Percentiles rank a stretch among this genome's conserved stretches.
Evolutionary conservation across 2,329 filamentous ascomycete species (phyloP).

Genomic region (Penicillium sp.): DNA sequence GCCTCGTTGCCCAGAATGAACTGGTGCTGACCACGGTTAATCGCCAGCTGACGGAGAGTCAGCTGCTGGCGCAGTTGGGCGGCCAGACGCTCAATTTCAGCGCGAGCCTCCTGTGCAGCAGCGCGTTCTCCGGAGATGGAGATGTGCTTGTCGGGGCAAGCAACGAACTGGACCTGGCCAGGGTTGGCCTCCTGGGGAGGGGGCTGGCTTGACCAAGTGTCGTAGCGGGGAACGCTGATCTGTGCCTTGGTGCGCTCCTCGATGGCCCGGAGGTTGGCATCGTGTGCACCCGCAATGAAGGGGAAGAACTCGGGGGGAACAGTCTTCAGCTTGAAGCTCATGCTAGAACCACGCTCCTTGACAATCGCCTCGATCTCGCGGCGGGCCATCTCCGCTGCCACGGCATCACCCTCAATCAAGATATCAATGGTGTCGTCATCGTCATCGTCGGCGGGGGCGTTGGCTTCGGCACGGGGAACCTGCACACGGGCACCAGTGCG

Average conservation of each 20-base stretch:
- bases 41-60: constrained; percentile 73
- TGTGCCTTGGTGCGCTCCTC: constrained; percentile 74
- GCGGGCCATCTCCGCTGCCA: constrained; percentile 80
- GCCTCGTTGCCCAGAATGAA: constrained; percentile 90
- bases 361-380: constrained; percentile 85
- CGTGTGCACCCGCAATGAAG: constrained; percentile 83
- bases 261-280: constrained; percentile 66
- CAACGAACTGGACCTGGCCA: constrained; percentile 69
- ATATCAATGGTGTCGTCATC: constrained; percentile 80
- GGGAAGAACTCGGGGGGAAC: constrained; percentile 93
- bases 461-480: constrained; percentile 77
- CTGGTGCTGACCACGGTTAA: constrained; percentile 86
- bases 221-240: constrained; percentile 79
- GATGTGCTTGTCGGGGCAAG: constrained; percentile 76
- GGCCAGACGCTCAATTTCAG: constrained; percentile 77
- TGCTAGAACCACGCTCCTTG: constrained; percentile 78
- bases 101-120: constrained; percentile 76
- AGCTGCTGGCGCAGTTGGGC: constrained; percentile 75
- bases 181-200: constrained; percentile 63
- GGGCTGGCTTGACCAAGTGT: constrained; percentile 69
- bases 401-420: constrained; percentile 83
- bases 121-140: constrained; percentile 81
- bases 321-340: constrained; percentile 77
- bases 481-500: constrained; percentile 88
- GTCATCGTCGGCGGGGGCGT: constrained; percentile 69